Evolutionary conservation across 1,139 yeast species (phyloP).

Genomic region (Geotrichum candidum): DNA sequence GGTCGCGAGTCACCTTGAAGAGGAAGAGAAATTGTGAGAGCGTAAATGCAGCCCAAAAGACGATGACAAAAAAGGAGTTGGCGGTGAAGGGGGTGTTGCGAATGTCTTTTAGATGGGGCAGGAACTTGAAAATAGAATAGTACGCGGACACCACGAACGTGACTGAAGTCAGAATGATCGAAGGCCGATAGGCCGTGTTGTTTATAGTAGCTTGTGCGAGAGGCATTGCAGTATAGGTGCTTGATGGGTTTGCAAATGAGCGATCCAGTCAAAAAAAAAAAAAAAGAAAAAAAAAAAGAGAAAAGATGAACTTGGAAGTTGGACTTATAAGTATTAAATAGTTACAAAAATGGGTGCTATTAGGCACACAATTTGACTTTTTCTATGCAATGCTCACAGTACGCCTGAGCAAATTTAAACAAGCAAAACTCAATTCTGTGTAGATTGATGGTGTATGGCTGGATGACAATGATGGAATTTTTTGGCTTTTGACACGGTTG

Average conservation of each 20-base stretch:
- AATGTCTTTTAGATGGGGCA: constrained; percentile 43
- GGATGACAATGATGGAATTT: too few relatives aligned
- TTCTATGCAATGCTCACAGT: too few relatives aligned
- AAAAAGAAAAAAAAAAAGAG: not conserved
- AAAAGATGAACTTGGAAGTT: not conserved
- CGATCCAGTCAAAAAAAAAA: too few relatives aligned
- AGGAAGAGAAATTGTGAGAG: constrained; percentile 51
- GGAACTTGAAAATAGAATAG: constrained; percentile 43
- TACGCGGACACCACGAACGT: constrained; percentile 50
- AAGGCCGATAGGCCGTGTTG: constrained; percentile 38
- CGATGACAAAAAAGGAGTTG: constrained; percentile 45
- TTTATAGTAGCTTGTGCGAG: constrained; percentile 6
- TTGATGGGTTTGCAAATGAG: not conserved
- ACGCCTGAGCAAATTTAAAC: too few relatives aligned
- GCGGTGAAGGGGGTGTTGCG: constrained; percentile 65
- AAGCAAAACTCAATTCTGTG: too few relatives aligned
- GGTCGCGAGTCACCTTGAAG: constrained; percentile 31
- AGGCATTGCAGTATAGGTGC: constrained; percentile 4
- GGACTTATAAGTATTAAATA: not conserved
- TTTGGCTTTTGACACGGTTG: too few relatives aligned
- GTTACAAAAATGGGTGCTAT: not conserved
- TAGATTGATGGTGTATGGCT: too few relatives aligned
- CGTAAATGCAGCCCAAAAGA: constrained; percentile 55
- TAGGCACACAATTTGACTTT: not conserved
- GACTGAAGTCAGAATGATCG: constrained; percentile 37